Evolutionary conservation across 192 early-diverging fungal species (phyloP), one percentile per base, ranked within the genome.

Genomic region (Entomortierella parvispora): DNA sequence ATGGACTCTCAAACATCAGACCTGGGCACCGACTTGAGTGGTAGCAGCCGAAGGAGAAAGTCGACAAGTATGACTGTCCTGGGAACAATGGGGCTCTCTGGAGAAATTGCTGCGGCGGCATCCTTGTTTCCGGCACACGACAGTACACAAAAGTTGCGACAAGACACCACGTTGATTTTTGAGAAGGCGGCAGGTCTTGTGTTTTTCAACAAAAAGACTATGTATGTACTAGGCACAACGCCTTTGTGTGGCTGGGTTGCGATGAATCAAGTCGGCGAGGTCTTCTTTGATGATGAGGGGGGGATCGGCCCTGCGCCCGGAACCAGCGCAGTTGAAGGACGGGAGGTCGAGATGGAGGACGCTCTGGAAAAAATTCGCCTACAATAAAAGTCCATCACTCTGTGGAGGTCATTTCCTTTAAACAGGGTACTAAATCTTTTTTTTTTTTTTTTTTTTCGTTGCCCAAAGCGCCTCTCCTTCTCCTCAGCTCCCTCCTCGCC

Each of bases 231-330:
- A 15, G 87, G 87, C 11, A 71, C 72, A 14, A 88, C 87, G 2
- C 87, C 87, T 8, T 65, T 88, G 12, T 84, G 83, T 50, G 81
- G 85, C 18, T 88, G 87, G 87, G 75, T 86, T 7, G 59, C 81
- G 4, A 63, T 83, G 8, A 80, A 78, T 23, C 71, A 85, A 37
- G 48, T 83, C 42, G 60, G 65, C 11, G 80, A 83, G 56, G 65
- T 80, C 22, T 80, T 83, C n/a, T 77, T 77, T 53, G 59, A 34
- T 52, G 74, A 77, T 22, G 79, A 71, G 58, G 79, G 79, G 1
- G 79, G 79, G 1, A 33, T 68, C 26, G 79, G 74, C 11, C 74
- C 74, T 29, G 65, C 64, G 11, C 74, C 74, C 32, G 74, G 74
- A 4, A 77, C 74, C 2, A 68, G 60, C 28, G 74, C 74, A 10